Conservation (phyloP, 495 filamentous ascomycete genomes). For the Talaromyces borbonicus region DNA sequence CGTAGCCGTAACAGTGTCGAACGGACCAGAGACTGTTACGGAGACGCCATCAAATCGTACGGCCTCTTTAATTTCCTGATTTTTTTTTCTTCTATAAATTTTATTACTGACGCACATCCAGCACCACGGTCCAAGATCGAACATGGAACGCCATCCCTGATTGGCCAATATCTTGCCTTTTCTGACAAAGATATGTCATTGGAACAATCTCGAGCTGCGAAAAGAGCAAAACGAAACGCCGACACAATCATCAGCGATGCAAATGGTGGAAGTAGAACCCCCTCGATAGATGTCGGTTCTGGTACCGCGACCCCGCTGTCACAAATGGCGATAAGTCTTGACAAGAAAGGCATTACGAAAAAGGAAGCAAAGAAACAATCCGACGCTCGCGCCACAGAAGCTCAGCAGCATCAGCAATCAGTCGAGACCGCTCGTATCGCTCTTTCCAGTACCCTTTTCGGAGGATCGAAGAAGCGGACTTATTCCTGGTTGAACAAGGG, state of each 20-base stretch:
- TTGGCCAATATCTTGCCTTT: conserved; percentile 9
- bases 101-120: background rate
- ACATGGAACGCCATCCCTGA: background rate
- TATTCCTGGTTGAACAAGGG: conserved; percentile 38
- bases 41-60: conserved; percentile 2
- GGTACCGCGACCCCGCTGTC: conserved; percentile 31
- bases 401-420: conserved; percentile 40
- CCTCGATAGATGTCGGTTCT: conserved; percentile 31
- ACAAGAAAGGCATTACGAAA: conserved; percentile 47
- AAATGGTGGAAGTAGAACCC: conserved; percentile 16
- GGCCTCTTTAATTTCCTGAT: background rate
- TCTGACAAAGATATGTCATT: conserved; percentile 24
- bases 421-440: conserved; percentile 39
- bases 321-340: conserved; percentile 19
- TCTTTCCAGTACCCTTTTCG: conserved; percentile 33
- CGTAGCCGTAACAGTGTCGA: conserved; percentile 36
- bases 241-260: conserved; percentile 32
- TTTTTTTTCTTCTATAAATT: no score
- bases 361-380: conserved; percentile 43
- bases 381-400: conserved; percentile 40
- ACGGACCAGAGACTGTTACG: background rate
- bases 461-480: conserved; percentile 26
- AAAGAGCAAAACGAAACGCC: conserved; percentile 37
- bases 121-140: conserved; percentile 1
- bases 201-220: conserved; percentile 45